Percentiles rank a stretch among this genome's conserved stretches.
Evolutionary conservation across 805 yeast species (phyloP).

Genomic region (Teunomyces aglyptinius): DNA sequence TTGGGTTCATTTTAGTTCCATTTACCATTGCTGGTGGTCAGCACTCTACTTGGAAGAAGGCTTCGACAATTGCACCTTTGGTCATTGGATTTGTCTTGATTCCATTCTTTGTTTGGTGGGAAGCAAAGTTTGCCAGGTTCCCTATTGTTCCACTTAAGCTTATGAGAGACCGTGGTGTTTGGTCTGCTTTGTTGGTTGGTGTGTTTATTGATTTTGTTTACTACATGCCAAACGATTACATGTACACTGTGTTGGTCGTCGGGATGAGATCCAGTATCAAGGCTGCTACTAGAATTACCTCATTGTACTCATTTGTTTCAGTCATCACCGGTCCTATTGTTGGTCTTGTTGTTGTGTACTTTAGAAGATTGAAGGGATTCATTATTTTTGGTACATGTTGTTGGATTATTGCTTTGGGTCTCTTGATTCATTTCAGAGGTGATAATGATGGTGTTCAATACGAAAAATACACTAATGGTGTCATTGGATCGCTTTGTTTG

Average conservation of each 20-base stretch:
- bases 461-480: constrained; percentile 41
- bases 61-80: constrained; percentile 63
- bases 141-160: constrained; percentile 65
- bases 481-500: constrained; percentile 62
- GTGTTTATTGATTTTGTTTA: constrained; percentile 59
- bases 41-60: constrained; percentile 53
- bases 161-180: constrained; percentile 67
- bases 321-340: constrained; percentile 57
- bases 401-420: constrained; percentile 63
- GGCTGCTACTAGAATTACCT: constrained; percentile 67
- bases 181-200: constrained; percentile 65
- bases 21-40: constrained; percentile 74
- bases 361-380: constrained; percentile 56
- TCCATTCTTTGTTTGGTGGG: constrained; percentile 64
- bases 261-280: constrained; percentile 56
- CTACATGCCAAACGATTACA: constrained; percentile 67
- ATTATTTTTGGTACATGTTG: constrained; percentile 55
- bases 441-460: constrained; percentile 36
- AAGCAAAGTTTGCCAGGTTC: constrained; percentile 48
- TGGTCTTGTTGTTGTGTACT: constrained; percentile 50
- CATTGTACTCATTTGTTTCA: constrained; percentile 63
- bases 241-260: constrained; percentile 65
- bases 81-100: constrained; percentile 62
- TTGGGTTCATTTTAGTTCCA: constrained; percentile 70
- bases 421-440: constrained; percentile 57